Evolutionary conservation across 495 filamentous ascomycete genomes (phyloP), one percentile per base, ranked within the genome.

Genomic region (Penicillium cinerascens): DNA sequence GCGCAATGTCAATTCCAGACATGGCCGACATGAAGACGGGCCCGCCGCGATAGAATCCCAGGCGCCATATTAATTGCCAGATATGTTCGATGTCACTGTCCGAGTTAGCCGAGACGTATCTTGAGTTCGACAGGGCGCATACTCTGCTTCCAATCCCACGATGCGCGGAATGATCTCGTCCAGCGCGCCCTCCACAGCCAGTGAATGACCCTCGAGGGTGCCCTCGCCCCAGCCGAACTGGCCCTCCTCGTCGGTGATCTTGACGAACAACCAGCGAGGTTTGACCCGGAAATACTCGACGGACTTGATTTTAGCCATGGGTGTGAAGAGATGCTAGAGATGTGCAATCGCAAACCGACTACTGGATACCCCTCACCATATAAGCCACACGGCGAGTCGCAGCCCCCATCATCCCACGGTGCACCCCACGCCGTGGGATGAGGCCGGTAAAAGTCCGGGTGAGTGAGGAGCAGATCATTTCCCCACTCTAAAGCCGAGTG

Each of bases 21-120:
- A 92, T 71, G 6, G 88, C 88, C 47, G 83, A 87, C 87, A 91
- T 90, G 57, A 92, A 85, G 18, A 92, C 88, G 0, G 88, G 86
- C 1, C 88, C 88, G n/a, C 88, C 88, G 22, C 88, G 80, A 68
- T 92, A 92, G 70, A 92, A 92, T 13, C 83, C 83, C 2, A 82
- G 71, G 49, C 88, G 79, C 77, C 83, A 90, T 20, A 79, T 77
- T 23, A 74, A 76, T 62, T 92, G 88, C 88, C 88, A 92, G 45
- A 91, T 83, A 52, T 89, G 82, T 60, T 92, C 88, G 51, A 92
- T 92, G 39, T 92, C 84, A 68, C 87, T 90, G 52, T 33, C 9
- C 4, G 23, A 29, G 37, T 49, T 23, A 43, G 42, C 13, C 25
- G 4, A 0, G 3, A 11, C 8, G 13, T 9, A 13, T 35, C 36